Evolutionary conservation across 2,329 filamentous ascomycete species (phyloP), one percentile per base, ranked within the genome.

Genomic region (Aspergillus sp.): DNA sequence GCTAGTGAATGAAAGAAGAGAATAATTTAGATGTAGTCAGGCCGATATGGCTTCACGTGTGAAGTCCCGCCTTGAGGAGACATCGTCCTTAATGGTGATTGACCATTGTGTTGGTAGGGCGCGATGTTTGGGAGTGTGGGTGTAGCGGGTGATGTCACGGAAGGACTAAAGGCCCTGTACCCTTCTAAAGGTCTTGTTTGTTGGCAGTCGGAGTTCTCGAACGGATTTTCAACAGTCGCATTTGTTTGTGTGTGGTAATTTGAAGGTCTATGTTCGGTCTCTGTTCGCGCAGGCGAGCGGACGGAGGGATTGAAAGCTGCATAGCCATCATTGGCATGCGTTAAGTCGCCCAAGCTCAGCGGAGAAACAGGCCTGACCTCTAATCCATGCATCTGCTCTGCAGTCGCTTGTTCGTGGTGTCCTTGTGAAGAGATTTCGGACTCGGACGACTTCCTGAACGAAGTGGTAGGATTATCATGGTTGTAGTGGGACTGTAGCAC

Each of bases 401-500:
- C 19, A 45, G 19, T 23, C 19, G 17, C 19, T 7, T 17, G 15
- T 43, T 45, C 41, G 21, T 10, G 19, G 6, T 45, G 41, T 45
- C 17, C 41, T 13, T 45, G 10, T 19, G 12, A 45, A 21, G 17
- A n/a, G 5, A 15, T 4, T 7, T 28, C 5, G 17, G 23, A 17
- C 58, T 3, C 38, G 51, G n/a, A 61, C 56, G 4, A 50, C 19
- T 19, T 54, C 43, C 32, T 53, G 15, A 21, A 17, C 36, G 51
- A 41, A 13, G 51, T 19, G 9, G 38, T 28, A 17, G 38, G 23
- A 21, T 32, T 36, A 17, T 25, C 25, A 13, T 23, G 21, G 3
- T 28, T 38, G 28, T 8, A 13, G 4, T 23, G n/a, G 23, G 7
- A 17, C 15, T 53, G 17, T 23, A 36, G 25, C 8, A 13, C 17